Evolutionary conservation across 257 asterid genomes (phyloP).

Genomic region (Phtheirospermum japonicum): DNA sequence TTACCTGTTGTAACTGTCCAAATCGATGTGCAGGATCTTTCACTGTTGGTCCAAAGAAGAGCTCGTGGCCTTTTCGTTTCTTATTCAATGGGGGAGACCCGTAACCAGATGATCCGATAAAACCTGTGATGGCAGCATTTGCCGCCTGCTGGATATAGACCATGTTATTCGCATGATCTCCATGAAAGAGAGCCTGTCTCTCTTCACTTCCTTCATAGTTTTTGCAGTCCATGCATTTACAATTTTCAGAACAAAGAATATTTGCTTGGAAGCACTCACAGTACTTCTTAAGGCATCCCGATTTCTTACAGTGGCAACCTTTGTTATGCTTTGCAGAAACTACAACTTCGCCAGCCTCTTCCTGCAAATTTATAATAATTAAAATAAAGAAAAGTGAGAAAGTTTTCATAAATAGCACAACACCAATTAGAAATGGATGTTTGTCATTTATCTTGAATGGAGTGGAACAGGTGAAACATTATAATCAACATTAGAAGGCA

Average conservation of each 20-base stretch:
- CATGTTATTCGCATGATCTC: conserved; percentile 68
- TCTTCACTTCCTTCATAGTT: conserved; percentile 93
- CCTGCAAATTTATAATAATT: conserved; percentile 52
- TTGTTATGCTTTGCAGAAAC: conserved; percentile 74
- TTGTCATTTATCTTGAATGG: conserved; percentile 4
- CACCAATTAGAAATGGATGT: conserved; percentile 3
- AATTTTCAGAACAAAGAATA: conserved; percentile 89
- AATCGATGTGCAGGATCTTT: conserved; percentile 47
- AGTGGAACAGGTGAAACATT: background rate
- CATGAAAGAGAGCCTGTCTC: conserved; percentile 83
- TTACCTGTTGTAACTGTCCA: conserved; percentile 74
- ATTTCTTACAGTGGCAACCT: conserved; percentile 96
- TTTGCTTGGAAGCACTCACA: conserved; percentile 96
- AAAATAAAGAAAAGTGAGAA: conserved; percentile 10
- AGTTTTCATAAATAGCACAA: conserved; percentile 19
- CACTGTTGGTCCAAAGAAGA: conserved; percentile 52
- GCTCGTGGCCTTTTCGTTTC: conserved; percentile 76
- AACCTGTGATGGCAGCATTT: conserved; percentile 94
- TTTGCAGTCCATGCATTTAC: conserved; percentile 94
- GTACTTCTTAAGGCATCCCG: conserved; percentile 94
- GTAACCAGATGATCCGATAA: conserved; percentile 86
- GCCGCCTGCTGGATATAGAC: conserved; percentile 84
- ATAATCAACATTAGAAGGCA: background rate
- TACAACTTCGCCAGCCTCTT: conserved; percentile 58
- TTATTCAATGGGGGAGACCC: conserved; percentile 75